These are phyloP conservation scores for Flaveria linearis DNA, from an alignment of 129 eudicot species.

Conservation along the genomic window DNA sequence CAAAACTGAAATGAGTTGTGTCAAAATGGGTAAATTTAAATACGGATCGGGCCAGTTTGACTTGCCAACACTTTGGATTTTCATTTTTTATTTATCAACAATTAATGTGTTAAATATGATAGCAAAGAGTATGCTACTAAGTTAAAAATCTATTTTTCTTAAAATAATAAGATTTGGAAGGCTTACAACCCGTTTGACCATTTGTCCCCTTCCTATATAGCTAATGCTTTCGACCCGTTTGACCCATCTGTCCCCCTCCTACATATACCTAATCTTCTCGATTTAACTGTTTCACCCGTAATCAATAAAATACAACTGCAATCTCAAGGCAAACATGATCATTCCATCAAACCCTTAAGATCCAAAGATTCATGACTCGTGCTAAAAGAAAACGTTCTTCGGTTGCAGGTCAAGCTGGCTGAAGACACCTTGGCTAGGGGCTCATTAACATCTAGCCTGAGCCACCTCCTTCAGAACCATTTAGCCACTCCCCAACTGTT, in stretches of 20 bases:
- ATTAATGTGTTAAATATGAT: neutral
- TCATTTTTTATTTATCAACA: neutral
- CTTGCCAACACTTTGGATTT: neutral
- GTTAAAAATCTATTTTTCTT: neutral
- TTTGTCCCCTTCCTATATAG: too few relatives aligned
- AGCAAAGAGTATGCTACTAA: neutral
- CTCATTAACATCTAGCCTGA: constrained; percentile 70
- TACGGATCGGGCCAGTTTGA: neutral
- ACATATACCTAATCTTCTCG: neutral
- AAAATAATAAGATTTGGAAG: neutral
- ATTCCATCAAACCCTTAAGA: neutral
- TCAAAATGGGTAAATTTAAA: neutral
- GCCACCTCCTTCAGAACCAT: constrained; percentile 73
- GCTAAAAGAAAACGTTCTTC: constrained; percentile 15
- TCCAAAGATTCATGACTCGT: neutral
- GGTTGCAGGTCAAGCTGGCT: constrained; percentile 83
- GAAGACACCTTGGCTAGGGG: constrained; percentile 89
- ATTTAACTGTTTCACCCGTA: neutral
- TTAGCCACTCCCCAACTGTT: constrained; percentile 51
- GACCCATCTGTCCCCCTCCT: neutral
- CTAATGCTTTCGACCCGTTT: too few relatives aligned
- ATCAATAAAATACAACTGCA: too few relatives aligned
- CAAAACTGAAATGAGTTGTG: neutral
- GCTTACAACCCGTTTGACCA: neutral
- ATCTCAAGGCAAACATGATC: neutral